Base-by-base conservation (phyloP, 2,329 filamentous ascomycete genomes). In the Neospermospora avenae region DNA sequence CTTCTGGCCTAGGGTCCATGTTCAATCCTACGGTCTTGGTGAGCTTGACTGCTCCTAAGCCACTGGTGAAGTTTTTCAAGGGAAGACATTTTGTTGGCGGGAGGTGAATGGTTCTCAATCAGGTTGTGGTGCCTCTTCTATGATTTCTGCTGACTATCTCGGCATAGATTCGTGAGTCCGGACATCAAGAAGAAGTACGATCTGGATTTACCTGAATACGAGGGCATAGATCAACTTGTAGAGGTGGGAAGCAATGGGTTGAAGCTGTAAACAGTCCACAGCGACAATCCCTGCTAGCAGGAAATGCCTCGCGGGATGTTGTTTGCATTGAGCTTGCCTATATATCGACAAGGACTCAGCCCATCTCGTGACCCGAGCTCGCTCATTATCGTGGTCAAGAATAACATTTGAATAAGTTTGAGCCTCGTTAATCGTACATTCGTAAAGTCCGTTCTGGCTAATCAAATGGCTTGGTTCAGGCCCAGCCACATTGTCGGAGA, bases 71-170 rank as follows among this genome's bases (percentile, higher is more conserved):
- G 74, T 85, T 86, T 73, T 99, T 96, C 74, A 85, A 80, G 64
- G 95, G 93, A 1, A 84, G 90, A 49, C 95, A 99, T 78, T 99
- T 98, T 71, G 75, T 99, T 58, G 95, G 95, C 7, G 95, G 95
- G 57, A 81, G 91, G 83, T 89, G 77, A 57, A 64, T 64, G n/a
- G 16, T 20, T 6, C 5, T 34, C 4, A 41, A 5, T 28, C 25
- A 4, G 14, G 22, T 7, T 13, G 6, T 39, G 20, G 18, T 22
- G 10, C 16, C 4, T 39, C 16, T 2, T 20, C 20, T 4, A 6
- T 6, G n/a, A 6, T 8, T 42, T 8, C 18, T 42, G 39, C 16
- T 22, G 24, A 31, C 45, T 8, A 42, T 42, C 28, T 6, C 41
- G 14, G 20, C 6, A 34, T 67, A 89, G 90, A 61, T 99, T 99